Conservation (phyloP, 768 basidiomycete genomes). For the Tylopilus balloui region DNA sequence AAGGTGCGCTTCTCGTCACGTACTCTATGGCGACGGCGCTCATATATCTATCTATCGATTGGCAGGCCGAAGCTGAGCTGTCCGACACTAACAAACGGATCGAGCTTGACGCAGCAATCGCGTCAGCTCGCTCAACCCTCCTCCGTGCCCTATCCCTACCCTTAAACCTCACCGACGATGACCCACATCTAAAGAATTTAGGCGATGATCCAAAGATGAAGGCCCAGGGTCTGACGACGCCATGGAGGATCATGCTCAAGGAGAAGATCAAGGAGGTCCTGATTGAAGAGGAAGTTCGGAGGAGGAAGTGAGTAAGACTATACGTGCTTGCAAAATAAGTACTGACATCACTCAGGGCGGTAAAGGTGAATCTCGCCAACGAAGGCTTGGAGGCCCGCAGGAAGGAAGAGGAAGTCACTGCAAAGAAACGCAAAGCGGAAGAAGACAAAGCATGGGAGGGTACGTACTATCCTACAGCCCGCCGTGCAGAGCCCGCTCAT, state of each 20-base stretch:
- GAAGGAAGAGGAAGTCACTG: slow-evolving; percentile 79
- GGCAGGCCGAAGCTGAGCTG: slow-evolving; percentile 79
- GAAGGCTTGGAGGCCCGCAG: slow-evolving; percentile 90
- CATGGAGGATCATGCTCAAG: slow-evolving; percentile 63
- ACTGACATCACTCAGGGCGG: slow-evolving; percentile 48
- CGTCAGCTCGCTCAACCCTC: slow-evolving; percentile 64
- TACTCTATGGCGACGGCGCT: background rate
- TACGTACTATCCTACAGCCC: slow-evolving; percentile 27
- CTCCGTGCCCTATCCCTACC: slow-evolving; percentile 64
- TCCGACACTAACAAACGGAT: slow-evolving; percentile 75
- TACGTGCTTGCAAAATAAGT: background rate
- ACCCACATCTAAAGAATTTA: slow-evolving; percentile 49
- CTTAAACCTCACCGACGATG: slow-evolving; percentile 51
- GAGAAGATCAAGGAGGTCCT: slow-evolving; percentile 77
- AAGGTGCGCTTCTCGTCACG: slow-evolving; percentile 51
- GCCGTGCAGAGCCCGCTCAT: background rate
- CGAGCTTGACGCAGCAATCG: slow-evolving; percentile 75
- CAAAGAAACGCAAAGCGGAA: slow-evolving; percentile 82
- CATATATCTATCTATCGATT: background rate
- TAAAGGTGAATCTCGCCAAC: slow-evolving; percentile 89
- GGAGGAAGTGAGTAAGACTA: slow-evolving; percentile 62
- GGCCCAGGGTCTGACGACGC: slow-evolving; percentile 39
- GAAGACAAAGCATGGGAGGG: slow-evolving; percentile 91
- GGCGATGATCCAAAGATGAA: slow-evolving; percentile 35
- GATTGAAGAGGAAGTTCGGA: slow-evolving; percentile 84